Conservation (phyloP, 495 filamentous ascomycete genomes). For the Penicillium lividum region DNA sequence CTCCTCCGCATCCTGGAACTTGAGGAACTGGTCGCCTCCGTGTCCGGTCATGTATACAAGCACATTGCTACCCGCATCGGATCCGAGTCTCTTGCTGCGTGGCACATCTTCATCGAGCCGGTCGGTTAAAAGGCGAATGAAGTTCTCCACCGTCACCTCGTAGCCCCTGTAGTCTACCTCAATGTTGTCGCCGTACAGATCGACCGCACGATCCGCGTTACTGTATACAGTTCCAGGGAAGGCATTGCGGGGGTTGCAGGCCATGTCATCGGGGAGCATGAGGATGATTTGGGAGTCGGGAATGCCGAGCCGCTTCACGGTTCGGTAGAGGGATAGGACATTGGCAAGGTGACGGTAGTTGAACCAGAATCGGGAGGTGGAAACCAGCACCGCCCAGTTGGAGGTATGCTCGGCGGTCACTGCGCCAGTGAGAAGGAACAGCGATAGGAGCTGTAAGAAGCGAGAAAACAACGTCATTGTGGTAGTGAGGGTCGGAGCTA, state of each 20-base stretch:
- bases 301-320: conserved; percentile 96
- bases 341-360: conserved; percentile 99
- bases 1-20: conserved; percentile 98
- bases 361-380: conserved; percentile 99
- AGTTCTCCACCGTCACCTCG: conserved; percentile 98
- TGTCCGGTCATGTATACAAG: conserved; percentile 99
- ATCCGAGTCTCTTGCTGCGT: conserved; percentile 85
- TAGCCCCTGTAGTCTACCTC: conserved; percentile 98
- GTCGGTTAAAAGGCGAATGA: conserved; percentile 93
- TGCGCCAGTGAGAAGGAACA: conserved; percentile 45
- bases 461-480: conserved; percentile 33
- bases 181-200: conserved; percentile 97
- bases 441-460: conserved; percentile 36
- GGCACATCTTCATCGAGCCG: conserved; percentile 91
- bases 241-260: conserved; percentile 96
- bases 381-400: conserved; percentile 98
- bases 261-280: conserved; percentile 99
- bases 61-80: conserved; percentile 92
- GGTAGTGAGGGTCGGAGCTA: conserved; percentile 7
- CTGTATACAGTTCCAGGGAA: conserved; percentile 98
- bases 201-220: conserved; percentile 92
- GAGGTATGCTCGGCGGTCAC: conserved; percentile 81
- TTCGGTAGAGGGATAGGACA: conserved; percentile 95
- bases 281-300: conserved; percentile 99
- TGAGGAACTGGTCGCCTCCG: conserved; percentile 97